Conservation (phyloP, 768 basidiomycete genomes). For the Mycena albidolilacea region DNA sequence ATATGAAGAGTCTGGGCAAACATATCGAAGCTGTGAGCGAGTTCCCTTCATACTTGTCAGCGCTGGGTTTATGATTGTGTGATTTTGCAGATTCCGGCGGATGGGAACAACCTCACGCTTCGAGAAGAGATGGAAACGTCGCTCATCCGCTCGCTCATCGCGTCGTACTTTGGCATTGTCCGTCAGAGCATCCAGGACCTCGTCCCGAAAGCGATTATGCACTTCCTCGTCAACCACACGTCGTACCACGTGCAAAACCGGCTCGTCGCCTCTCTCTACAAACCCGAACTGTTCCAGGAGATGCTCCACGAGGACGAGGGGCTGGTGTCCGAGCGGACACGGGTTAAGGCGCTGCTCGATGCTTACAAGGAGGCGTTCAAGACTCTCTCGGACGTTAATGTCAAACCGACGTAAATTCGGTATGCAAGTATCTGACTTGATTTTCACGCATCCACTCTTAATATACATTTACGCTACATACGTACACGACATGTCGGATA, state of each 20-base stretch:
- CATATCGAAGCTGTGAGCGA: conserved; percentile 95
- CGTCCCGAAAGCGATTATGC: conserved; percentile 98
- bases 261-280: conserved; percentile 94
- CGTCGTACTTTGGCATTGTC: conserved; percentile 96
- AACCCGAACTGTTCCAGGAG: conserved; percentile 92
- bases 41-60: conserved; percentile 7
- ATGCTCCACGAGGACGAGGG: conserved; percentile 96
- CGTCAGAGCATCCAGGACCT: conserved; percentile 98
- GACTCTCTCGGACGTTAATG: conserved; percentile 84
- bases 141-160: conserved; percentile 94
- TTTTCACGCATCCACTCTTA: conserved; percentile 26
- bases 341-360: conserved; percentile 95
- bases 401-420: conserved; percentile 70
- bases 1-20: conserved; percentile 98
- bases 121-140: conserved; percentile 98
- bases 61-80: conserved; percentile 9
- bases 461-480: conserved; percentile 30
- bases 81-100: conserved; percentile 67
- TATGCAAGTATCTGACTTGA: not conserved
- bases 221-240: conserved; percentile 96
- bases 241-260: conserved; percentile 97
- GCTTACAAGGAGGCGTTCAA: conserved; percentile 97
- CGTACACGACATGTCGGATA: conserved; percentile 16
- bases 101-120: conserved; percentile 74
- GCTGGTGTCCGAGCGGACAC: conserved; percentile 91